These are phyloP conservation scores for Leucocoprinus leucothites DNA, from an alignment of 768 basidiomycete genomes.

Conservation along the genomic window DNA sequence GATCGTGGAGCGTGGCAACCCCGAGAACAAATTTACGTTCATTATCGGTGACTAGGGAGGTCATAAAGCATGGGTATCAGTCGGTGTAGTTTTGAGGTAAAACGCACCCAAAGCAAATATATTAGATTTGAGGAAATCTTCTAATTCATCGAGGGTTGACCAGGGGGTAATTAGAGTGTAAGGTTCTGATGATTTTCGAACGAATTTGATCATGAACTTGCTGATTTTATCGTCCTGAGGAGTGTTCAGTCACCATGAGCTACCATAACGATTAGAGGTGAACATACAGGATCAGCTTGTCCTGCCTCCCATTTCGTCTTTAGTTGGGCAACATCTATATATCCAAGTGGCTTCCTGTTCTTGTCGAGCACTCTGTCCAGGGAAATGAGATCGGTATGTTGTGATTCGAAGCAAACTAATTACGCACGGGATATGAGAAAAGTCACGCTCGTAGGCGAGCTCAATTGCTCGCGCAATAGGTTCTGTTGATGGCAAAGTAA, in stretches of 20 bases:
- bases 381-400: neutral
- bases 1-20: constrained; percentile 74
- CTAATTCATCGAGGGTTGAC: constrained; percentile 78
- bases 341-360: constrained; percentile 75
- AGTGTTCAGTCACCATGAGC: too few relatives aligned
- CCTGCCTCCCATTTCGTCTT: constrained; percentile 80
- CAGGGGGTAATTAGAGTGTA: constrained; percentile 81
- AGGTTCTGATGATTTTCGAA: constrained; percentile 57
- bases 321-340: constrained; percentile 72
- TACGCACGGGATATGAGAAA: constrained; percentile 85
- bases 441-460: constrained; percentile 90
- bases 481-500: constrained; percentile 71
- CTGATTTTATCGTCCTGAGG: constrained; percentile 67
- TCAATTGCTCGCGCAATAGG: constrained; percentile 76
- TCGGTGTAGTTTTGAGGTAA: neutral
- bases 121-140: constrained; percentile 68
- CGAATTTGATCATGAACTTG: constrained; percentile 72
- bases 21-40: constrained; percentile 81
- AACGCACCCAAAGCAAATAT: constrained; percentile 72
- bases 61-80: neutral
- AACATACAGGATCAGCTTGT: constrained; percentile 62
- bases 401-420: neutral
- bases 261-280: neutral
- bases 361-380: constrained; percentile 66
- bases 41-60: constrained; percentile 69